Percentiles rank a stretch among this genome's conserved stretches.
Evolutionary conservation across 2,329 filamentous ascomycete genomes (phyloP).

Genomic region (Cladosporium sp.): DNA sequence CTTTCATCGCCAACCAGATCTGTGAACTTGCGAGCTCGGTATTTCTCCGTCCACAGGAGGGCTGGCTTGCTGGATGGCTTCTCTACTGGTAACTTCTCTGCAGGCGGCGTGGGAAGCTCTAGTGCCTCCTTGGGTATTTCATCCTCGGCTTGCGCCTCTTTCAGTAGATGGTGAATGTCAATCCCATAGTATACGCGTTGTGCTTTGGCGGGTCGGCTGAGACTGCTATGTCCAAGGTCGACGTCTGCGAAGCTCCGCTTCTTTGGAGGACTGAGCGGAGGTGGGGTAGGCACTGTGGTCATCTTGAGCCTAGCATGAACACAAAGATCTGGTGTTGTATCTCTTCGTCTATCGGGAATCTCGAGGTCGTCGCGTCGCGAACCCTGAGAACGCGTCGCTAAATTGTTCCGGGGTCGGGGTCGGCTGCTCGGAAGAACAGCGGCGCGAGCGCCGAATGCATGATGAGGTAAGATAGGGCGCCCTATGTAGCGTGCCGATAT

Average conservation of each 20-base stretch:
- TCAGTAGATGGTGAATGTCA: slow-evolving; percentile 79
- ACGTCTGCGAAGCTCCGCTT: slow-evolving; percentile 30
- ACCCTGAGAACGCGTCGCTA: no score
- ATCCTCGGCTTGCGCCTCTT: slow-evolving; percentile 62
- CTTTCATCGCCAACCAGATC: slow-evolving; percentile 92
- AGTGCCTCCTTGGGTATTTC: slow-evolving; percentile 32
- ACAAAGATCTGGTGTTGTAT: not conserved
- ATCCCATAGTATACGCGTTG: slow-evolving; percentile 84
- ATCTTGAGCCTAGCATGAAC: slow-evolving; percentile 42
- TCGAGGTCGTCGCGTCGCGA: no score
- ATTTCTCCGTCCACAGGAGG: slow-evolving; percentile 94
- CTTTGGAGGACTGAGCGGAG: slow-evolving; percentile 47
- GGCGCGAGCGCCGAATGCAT: no score
- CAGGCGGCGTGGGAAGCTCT: slow-evolving; percentile 33
- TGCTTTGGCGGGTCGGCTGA: slow-evolving; percentile 54
- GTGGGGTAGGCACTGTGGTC: slow-evolving; percentile 54
- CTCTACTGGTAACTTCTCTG: slow-evolving; percentile 30
- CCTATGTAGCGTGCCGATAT: no score
- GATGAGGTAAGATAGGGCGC: no score
- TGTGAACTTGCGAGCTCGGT: slow-evolving; percentile 84
- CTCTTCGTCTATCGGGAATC: not conserved
- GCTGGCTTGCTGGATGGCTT: slow-evolving; percentile 36
- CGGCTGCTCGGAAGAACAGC: no score
- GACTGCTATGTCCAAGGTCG: slow-evolving; percentile 25
- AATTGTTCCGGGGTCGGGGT: no score